Evolutionary conservation across 257 asterid species (phyloP).

Genomic region (Solanum lignicaule): DNA sequence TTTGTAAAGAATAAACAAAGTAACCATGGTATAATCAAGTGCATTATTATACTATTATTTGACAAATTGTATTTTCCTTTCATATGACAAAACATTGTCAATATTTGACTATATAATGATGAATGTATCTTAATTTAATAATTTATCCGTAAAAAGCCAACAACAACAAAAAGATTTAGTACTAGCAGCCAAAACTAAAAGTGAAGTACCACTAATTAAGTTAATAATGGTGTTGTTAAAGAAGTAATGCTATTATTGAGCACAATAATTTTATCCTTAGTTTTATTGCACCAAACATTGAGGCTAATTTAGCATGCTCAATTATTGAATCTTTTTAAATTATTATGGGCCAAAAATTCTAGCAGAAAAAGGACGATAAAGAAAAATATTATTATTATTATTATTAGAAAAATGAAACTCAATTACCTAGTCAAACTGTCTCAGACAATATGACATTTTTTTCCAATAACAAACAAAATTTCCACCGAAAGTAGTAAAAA

Average conservation of each 20-base stretch:
- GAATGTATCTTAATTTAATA: neutral
- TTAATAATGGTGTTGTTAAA: neutral
- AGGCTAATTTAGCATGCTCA: slow-evolving; percentile 2
- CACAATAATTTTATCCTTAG: neutral
- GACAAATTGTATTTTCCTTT: neutral
- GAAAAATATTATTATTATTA: neutral
- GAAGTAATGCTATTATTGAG: neutral
- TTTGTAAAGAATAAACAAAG: neutral
- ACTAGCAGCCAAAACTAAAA: neutral
- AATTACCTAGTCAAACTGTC: neutral
- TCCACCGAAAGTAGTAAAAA: neutral
- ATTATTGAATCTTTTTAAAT: neutral
- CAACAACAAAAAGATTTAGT: neutral
- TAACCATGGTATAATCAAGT: neutral
- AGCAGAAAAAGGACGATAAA: neutral
- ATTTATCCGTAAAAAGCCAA: neutral
- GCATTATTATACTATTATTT: neutral
- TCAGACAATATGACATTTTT: neutral
- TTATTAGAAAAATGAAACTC: neutral
- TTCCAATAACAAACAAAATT: neutral
- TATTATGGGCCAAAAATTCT: neutral
- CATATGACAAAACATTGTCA: neutral
- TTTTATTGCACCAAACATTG: neutral
- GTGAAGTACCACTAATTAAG: neutral
- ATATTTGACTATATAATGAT: neutral